Conservation (phyloP, 2,329 filamentous ascomycete genomes). For the Diaporthe caulivora region DNA sequence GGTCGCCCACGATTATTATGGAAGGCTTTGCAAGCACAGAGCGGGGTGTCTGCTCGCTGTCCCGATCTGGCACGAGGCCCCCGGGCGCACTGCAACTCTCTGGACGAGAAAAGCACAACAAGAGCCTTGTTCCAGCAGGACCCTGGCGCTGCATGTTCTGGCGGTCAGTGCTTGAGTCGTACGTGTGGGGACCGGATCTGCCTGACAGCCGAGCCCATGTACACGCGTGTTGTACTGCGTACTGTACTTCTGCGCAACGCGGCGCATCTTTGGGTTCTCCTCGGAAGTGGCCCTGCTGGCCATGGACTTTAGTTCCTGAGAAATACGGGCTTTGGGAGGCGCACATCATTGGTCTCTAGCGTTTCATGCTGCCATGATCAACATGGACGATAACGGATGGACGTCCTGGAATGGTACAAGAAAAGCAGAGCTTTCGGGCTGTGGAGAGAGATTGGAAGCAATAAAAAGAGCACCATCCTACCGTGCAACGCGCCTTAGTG, state of each 20-base stretch:
- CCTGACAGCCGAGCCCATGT: slow-evolving; percentile 27
- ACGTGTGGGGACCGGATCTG: slow-evolving; percentile 27
- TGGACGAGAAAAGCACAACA: slow-evolving; percentile 24
- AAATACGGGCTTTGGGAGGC: not conserved
- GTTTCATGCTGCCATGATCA: slow-evolving; percentile 28
- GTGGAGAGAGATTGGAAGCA: slow-evolving; percentile 23
- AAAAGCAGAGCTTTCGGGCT: slow-evolving; percentile 17
- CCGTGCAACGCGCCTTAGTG: slow-evolving; percentile 2
- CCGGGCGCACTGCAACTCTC: slow-evolving; percentile 14
- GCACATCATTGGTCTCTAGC: not conserved
- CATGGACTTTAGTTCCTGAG: not conserved
- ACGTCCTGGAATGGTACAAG: not conserved
- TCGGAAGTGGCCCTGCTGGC: not conserved
- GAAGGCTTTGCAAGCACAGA: slow-evolving; percentile 30
- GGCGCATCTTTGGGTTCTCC: not conserved
- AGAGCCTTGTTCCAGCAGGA: slow-evolving; percentile 34
- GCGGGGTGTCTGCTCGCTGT: slow-evolving; percentile 29
- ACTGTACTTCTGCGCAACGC: slow-evolving; percentile 10
- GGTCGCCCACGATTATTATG: slow-evolving; percentile 13
- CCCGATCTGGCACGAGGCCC: slow-evolving; percentile 29
- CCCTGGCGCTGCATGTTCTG: slow-evolving; percentile 21
- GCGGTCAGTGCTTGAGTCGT: slow-evolving; percentile 33
- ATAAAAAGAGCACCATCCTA: slow-evolving; percentile 27
- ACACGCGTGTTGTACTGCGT: slow-evolving; percentile 11
- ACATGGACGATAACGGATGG: slow-evolving; percentile 6